Conservation (phyloP, 139 green algal genomes). For the Volvox africanus region DNA sequence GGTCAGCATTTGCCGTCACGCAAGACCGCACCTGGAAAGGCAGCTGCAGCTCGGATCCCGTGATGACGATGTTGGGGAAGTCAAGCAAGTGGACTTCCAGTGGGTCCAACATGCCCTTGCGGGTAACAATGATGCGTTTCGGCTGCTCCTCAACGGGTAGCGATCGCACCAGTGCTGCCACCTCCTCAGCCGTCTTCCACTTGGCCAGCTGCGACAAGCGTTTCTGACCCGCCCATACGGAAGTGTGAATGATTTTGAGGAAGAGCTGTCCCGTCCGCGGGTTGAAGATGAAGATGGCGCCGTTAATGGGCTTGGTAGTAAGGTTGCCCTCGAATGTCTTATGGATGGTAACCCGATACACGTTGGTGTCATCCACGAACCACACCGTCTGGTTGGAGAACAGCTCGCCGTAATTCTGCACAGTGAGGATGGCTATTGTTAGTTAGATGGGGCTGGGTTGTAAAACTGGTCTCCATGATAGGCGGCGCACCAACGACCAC, state of each 20-base stretch:
- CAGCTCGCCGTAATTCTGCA: constrained; percentile 99
- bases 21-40: constrained; percentile 92
- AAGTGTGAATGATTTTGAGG: constrained; percentile 63
- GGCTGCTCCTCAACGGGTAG: constrained; percentile 99
- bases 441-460: no score
- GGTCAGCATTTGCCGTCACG: neutral
- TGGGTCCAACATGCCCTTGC: constrained; percentile 99
- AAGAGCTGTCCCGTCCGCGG: constrained; percentile 82
- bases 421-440: neutral
- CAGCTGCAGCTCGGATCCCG: constrained; percentile 98
- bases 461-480: neutral
- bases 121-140: constrained; percentile 99
- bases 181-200: constrained; percentile 99
- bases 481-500: no score
- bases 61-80: constrained; percentile 99
- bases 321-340: constrained; percentile 99
- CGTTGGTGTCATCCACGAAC: constrained; percentile 99
- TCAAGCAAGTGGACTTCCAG: constrained; percentile 99
- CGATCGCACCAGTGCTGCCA: constrained; percentile 94
- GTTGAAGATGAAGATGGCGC: constrained; percentile 99
- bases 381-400: constrained; percentile 99
- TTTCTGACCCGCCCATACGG: constrained; percentile 99
- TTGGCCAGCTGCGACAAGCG: constrained; percentile 98
- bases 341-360: constrained; percentile 99
- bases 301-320: constrained; percentile 98